Conservation (phyloP, 805 yeast genomes). For the Blastobotrys robertii region DNA sequence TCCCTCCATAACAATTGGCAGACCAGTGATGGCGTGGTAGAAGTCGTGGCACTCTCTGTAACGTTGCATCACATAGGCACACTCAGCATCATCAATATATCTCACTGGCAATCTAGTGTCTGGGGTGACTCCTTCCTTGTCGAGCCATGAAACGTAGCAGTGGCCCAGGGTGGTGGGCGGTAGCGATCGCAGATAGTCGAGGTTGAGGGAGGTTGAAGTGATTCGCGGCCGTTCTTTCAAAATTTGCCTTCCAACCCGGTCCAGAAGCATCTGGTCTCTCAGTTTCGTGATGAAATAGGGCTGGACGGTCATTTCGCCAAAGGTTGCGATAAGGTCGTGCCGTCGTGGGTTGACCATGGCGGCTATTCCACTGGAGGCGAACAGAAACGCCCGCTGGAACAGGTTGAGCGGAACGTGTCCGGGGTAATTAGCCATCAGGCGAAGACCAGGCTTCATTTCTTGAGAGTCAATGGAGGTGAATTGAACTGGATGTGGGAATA, state of each 20-base stretch:
- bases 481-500: no score
- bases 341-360: slow-evolving; percentile 40
- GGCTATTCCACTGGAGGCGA: slow-evolving; percentile 66
- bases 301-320: slow-evolving; percentile 83
- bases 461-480: no score
- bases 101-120: slow-evolving; percentile 86
- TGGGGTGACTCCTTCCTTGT: slow-evolving; percentile 81
- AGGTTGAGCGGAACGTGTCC: slow-evolving; percentile 69
- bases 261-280: slow-evolving; percentile 64
- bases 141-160: slow-evolving; percentile 74
- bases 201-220: slow-evolving; percentile 58
- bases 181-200: slow-evolving; percentile 46
- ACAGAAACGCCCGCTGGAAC: slow-evolving; percentile 54
- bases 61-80: slow-evolving; percentile 87
- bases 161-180: slow-evolving; percentile 69
- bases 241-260: slow-evolving; percentile 67
- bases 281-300: slow-evolving; percentile 53
- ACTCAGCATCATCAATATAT: slow-evolving; percentile 79
- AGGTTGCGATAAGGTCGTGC: slow-evolving; percentile 32
- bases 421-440: slow-evolving; percentile 34
- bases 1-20: slow-evolving; percentile 92
- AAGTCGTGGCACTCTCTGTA: slow-evolving; percentile 97
- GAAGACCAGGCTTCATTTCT: no score
- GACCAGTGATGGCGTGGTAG: slow-evolving; percentile 83
- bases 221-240: slow-evolving; percentile 75